phyloP scores from a whole-genome alignment of 2,329 filamentous ascomycete species.

The Pyricularia pennisetigena region DNA sequence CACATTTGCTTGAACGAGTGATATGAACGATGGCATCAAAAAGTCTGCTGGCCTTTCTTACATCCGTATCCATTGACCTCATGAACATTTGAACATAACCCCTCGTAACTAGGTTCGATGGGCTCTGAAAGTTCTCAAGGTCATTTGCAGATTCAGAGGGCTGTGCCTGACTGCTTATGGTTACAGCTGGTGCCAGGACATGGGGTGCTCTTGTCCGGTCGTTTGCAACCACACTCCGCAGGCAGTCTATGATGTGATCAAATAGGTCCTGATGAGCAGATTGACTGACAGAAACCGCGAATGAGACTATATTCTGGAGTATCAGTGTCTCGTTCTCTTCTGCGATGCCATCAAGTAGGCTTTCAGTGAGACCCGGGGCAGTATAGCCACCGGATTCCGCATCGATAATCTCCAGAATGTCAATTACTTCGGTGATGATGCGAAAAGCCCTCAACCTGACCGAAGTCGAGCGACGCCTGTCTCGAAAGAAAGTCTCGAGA shows the following conservation, averaged over 20 bases:
- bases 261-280: conserved; percentile 50
- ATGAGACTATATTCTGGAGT: conserved; percentile 53
- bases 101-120: conserved; percentile 60
- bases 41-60: conserved; percentile 50
- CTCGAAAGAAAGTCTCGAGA: conserved; percentile 52
- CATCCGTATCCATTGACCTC: conserved; percentile 56
- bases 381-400: conserved; percentile 48
- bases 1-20: conserved; percentile 47
- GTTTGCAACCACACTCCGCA: conserved; percentile 38
- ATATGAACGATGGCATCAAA: conserved; percentile 57
- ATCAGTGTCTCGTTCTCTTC: conserved; percentile 55
- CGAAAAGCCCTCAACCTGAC: conserved; percentile 55
- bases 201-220: conserved; percentile 34
- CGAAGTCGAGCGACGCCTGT: conserved; percentile 47
- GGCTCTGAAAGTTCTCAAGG: conserved; percentile 32
- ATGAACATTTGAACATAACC: conserved; percentile 71
- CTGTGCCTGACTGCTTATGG: conserved; percentile 10
- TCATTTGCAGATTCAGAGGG: conserved; percentile 8
- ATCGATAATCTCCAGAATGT: conserved; percentile 47
- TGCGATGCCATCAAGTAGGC: conserved; percentile 50
- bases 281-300: conserved; percentile 55
- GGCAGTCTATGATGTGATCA: conserved; percentile 41
- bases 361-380: conserved; percentile 48
- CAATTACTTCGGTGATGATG: conserved; percentile 48
- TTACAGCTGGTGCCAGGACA: conserved; percentile 18